Percentiles rank a stretch among this genome's conserved stretches.
Evolutionary conservation across 139 green algal genomes (phyloP).

Genomic region (Tetradesmus lagerheimii): DNA sequence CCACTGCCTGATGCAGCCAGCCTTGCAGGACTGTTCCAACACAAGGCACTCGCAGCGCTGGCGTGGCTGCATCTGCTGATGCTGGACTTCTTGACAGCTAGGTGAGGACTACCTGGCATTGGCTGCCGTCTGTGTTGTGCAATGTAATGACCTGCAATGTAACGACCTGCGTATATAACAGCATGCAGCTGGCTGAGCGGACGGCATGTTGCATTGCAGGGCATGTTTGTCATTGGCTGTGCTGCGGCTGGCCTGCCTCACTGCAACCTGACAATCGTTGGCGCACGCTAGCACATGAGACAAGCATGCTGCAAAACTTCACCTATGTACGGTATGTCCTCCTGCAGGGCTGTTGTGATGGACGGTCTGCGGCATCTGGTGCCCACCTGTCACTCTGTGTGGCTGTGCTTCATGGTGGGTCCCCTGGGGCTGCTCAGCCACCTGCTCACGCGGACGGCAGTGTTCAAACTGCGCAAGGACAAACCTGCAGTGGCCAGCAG

Average conservation of each 20-base stretch:
- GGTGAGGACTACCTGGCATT: slow-evolving; percentile 48
- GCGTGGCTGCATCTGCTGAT: slow-evolving; percentile 88
- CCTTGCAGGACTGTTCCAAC: slow-evolving; percentile 62
- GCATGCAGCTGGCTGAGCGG: no score
- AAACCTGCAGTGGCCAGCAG: slow-evolving; percentile 25
- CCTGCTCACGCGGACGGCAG: slow-evolving; percentile 59
- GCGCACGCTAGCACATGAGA: neutral
- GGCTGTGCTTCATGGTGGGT: slow-evolving; percentile 94
- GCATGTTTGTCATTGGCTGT: no score
- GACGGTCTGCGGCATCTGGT: slow-evolving; percentile 75
- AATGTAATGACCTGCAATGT: no score
- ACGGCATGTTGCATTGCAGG: no score
- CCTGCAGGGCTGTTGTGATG: slow-evolving; percentile 77
- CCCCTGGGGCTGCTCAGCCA: slow-evolving; percentile 87
- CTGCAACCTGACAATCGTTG: no score
- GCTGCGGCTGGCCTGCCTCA: no score
- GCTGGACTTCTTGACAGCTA: slow-evolving; percentile 86
- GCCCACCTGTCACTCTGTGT: slow-evolving; percentile 73
- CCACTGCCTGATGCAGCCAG: slow-evolving; percentile 48
- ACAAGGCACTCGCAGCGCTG: slow-evolving; percentile 54
- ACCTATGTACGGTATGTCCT: neutral
- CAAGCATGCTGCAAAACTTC: neutral
- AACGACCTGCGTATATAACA: no score
- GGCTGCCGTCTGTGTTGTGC: no score
- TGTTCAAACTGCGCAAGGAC: slow-evolving; percentile 26